Percentiles rank a stretch among this genome's conserved stretches.
Conservation (phyloP, 306 rosid species). For the Quercus wislizeni region DNA sequence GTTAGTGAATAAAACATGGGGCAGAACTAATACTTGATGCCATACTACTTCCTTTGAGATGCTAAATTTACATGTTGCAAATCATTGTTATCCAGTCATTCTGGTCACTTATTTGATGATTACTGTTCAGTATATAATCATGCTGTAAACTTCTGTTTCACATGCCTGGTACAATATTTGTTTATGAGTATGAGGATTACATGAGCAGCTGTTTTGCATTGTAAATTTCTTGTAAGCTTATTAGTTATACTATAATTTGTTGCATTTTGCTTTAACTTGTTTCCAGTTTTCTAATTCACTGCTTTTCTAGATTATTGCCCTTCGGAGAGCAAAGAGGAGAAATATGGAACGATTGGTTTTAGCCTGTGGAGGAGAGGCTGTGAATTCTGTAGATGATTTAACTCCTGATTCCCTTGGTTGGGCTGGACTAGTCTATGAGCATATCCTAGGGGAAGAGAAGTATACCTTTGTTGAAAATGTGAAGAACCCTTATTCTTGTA, state of each 20-base stretch:
- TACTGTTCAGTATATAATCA: no score
- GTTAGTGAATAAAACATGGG: not conserved
- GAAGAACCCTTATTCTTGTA: slow-evolving; percentile 91
- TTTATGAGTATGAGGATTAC: no score
- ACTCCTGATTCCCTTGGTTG: slow-evolving; percentile 94
- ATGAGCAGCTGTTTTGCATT: no score
- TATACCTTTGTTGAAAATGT: slow-evolving; percentile 93
- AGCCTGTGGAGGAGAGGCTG: slow-evolving; percentile 98
- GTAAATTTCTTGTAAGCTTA: no score
- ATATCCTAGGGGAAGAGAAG: slow-evolving; percentile 93
- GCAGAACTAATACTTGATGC: no score
- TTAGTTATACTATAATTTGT: no score
- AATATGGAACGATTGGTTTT: slow-evolving; percentile 97
- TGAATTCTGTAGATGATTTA: slow-evolving; percentile 88
- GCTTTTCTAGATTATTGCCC: slow-evolving; percentile 71
- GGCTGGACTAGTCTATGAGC: slow-evolving; percentile 99
- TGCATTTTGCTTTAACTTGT: not conserved
- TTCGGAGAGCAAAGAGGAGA: slow-evolving; percentile 98
- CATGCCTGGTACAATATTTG: no score
- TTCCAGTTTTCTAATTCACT: slow-evolving; percentile 8
- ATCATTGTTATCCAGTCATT: no score
- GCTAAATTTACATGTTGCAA: no score
- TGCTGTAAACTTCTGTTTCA: no score
- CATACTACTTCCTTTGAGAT: no score
- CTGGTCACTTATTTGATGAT: no score